phyloP scores from a whole-genome alignment of 176 grass and related monocot species.

The Oryza longistaminata region DNA sequence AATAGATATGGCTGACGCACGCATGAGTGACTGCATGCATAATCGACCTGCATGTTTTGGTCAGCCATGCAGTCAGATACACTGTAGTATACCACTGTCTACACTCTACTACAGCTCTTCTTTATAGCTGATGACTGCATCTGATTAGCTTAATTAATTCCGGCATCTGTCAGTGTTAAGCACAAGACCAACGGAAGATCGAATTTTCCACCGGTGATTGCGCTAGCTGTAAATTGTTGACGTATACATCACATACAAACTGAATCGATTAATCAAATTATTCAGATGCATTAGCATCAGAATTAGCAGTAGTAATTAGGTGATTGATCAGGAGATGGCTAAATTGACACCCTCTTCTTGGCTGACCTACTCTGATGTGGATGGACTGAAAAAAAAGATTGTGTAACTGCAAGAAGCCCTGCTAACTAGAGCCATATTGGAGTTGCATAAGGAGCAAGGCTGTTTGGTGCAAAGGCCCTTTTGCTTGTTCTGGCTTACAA shows the following conservation, averaged over 20 bases:
- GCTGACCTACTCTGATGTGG: neutral
- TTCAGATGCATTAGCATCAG: neutral
- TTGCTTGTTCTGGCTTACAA: constrained; percentile 52
- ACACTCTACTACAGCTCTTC: neutral
- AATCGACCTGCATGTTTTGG: neutral
- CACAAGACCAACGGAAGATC: neutral
- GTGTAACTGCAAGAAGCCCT: constrained; percentile 20
- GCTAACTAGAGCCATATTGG: neutral
- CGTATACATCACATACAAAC: neutral
- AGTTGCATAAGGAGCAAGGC: constrained; percentile 46
- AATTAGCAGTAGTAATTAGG: neutral
- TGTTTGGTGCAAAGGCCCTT: constrained; percentile 50
- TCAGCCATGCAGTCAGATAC: neutral
- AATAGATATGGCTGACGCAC: neutral
- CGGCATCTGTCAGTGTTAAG: neutral
- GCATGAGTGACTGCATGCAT: neutral
- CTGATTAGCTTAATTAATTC: neutral
- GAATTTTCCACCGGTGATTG: constrained; percentile 5
- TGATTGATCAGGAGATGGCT: neutral
- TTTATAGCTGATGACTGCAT: neutral
- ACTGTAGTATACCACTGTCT: neutral
- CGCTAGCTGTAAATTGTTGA: neutral
- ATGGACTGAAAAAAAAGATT: neutral
- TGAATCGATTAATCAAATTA: neutral
- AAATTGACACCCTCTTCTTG: constrained; percentile 17